Conservation (phyloP, 805 yeast genomes). For the Yamadazyma insecticola region DNA sequence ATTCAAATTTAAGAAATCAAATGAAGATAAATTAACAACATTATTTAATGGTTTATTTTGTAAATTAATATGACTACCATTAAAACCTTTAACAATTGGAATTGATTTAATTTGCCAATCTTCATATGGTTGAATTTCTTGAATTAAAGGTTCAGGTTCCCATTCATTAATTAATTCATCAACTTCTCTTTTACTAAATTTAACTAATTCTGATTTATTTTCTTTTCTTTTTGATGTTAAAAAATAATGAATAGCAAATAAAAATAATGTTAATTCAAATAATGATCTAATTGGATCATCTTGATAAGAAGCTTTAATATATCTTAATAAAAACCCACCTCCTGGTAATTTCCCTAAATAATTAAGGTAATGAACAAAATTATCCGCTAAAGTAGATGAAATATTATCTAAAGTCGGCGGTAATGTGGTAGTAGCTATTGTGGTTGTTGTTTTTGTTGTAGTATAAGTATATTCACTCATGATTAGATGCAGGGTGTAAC, state of each 20-base stretch:
- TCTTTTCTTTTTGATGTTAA: conserved; percentile 71
- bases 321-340: conserved; percentile 56
- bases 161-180: conserved; percentile 86
- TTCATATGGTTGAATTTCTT: conserved; percentile 47
- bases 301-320: conserved; percentile 81
- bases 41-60: conserved; percentile 13
- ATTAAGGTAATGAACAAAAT: conserved; percentile 31
- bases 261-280: conserved; percentile 68
- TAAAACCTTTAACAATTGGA: conserved; percentile 60
- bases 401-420: conserved; percentile 37
- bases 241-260: conserved; percentile 84
- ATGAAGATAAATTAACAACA: conserved; percentile 64
- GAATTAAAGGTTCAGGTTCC: conserved; percentile 83
- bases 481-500: no score
- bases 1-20: conserved; percentile 68
- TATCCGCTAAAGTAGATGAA: conserved; percentile 26
- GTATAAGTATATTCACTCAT: conserved; percentile 13
- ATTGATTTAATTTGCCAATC: conserved; percentile 58
- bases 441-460: conserved; percentile 23
- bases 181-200: conserved; percentile 57
- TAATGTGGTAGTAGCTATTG: conserved; percentile 22
- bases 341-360: conserved; percentile 46
- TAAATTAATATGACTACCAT: conserved; percentile 36
- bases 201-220: conserved; percentile 65
- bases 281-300: conserved; percentile 90